Percentiles rank a stretch among this genome's conserved stretches.
These are phyloP conservation scores for Truncatella angustata DNA, from an alignment of 2,329 filamentous ascomycete genomes.

Conservation along the genomic window DNA sequence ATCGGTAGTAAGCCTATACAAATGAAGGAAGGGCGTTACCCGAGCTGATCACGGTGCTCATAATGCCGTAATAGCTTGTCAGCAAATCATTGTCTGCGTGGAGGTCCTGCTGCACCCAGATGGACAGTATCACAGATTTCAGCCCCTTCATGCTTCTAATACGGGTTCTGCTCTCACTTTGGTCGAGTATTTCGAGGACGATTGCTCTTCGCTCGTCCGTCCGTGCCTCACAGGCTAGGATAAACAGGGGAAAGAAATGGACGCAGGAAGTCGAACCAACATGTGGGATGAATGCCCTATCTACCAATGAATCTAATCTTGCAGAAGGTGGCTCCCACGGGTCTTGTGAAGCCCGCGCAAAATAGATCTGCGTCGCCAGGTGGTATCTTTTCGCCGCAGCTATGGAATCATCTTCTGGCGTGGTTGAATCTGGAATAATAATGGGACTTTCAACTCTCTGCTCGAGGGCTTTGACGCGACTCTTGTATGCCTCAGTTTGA, in stretches of 20 bases:
- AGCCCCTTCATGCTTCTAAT: conserved; percentile 22
- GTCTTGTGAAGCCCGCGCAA: conserved; percentile 21
- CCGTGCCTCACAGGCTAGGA: conserved; percentile 32
- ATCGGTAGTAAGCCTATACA: conserved; percentile 17
- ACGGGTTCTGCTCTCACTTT: conserved; percentile 17
- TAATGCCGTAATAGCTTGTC: conserved; percentile 24
- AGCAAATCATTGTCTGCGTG: conserved; percentile 28
- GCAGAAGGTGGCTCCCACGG: conserved; percentile 18
- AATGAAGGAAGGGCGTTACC: conserved; percentile 18
- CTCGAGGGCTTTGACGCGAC: conserved; percentile 14
- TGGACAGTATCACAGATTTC: conserved; percentile 21
- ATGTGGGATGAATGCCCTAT: conserved; percentile 15
- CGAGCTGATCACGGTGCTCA: conserved; percentile 23
- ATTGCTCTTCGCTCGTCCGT: conserved; percentile 21
- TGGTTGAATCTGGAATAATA: neutral
- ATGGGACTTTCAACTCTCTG: conserved; percentile 8
- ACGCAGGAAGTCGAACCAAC: conserved; percentile 12
- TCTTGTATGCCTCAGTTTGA: conserved; percentile 12
- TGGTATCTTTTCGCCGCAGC: conserved; percentile 17
- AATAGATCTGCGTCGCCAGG: conserved; percentile 19
- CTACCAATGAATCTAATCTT: conserved; percentile 19
- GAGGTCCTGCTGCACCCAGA: conserved; percentile 35
- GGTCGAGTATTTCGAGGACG: conserved; percentile 28
- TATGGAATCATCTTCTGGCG: neutral
- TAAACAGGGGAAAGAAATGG: conserved; percentile 34